phyloP scores from a whole-genome alignment of 208 protist species.

The Naegleria gruberi region DNA sequence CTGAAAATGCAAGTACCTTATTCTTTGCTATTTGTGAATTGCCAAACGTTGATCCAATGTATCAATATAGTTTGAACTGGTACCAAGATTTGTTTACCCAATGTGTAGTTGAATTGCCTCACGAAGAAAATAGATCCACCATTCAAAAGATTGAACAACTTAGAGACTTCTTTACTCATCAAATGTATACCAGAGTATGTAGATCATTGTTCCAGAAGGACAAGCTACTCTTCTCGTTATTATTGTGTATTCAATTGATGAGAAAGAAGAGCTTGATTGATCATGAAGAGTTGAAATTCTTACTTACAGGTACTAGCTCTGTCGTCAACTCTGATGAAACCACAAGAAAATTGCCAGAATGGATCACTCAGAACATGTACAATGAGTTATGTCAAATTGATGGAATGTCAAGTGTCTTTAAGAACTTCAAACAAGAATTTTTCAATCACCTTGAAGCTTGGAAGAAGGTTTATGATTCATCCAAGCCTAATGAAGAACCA shows the following conservation, averaged over 20 bases:
- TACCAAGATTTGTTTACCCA: constrained; percentile 83
- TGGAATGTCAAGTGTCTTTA: not conserved
- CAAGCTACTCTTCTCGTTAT: constrained; percentile 62
- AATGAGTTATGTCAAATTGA: constrained; percentile 24
- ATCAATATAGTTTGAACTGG: constrained; percentile 90
- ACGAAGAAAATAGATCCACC: not conserved
- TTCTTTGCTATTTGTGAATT: constrained; percentile 96
- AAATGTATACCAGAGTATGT: constrained; percentile 35
- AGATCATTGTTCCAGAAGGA: constrained; percentile 64
- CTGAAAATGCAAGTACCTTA: constrained; percentile 79
- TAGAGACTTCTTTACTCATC: constrained; percentile 28
- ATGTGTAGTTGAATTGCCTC: not conserved
- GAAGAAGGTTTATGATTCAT: constrained; percentile 34
- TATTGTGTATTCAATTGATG: constrained; percentile 81
- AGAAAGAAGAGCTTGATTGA: constrained; percentile 53
- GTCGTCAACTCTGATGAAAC: not conserved
- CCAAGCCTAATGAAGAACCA: constrained; percentile 26
- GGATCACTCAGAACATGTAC: constrained; percentile 40
- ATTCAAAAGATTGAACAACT: constrained; percentile 22
- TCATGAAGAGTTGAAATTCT: constrained; percentile 66
- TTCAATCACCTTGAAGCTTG: constrained; percentile 33
- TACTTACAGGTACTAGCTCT: constrained; percentile 76
- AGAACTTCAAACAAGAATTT: not conserved
- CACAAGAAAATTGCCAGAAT: constrained; percentile 30
- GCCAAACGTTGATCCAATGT: constrained; percentile 90